Evolutionary conservation across 345 rosid species (phyloP).

Genomic region (Laguncularia racemosa): DNA sequence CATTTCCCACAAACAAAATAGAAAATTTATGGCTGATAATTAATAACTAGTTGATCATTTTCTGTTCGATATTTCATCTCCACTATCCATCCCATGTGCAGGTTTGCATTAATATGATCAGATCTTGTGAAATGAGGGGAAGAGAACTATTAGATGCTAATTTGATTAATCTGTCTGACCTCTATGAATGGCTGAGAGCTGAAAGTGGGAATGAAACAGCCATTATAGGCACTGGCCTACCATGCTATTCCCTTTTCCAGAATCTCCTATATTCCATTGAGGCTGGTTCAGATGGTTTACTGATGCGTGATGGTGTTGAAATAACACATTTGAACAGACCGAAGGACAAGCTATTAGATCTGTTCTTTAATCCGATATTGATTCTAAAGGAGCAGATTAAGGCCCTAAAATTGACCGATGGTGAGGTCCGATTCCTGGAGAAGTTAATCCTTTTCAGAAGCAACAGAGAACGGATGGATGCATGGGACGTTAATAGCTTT

Average conservation of each 20-base stretch:
- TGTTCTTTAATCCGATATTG: constrained; percentile 67
- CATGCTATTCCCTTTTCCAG: constrained; percentile 51
- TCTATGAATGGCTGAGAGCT: constrained; percentile 45
- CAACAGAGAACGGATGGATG: constrained; percentile 36
- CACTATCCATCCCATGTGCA: constrained; percentile 11
- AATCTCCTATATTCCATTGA: constrained; percentile 50
- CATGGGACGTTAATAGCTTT: constrained; percentile 45
- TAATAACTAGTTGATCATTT: not conserved
- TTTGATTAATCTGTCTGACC: constrained; percentile 39
- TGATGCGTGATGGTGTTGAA: constrained; percentile 55
- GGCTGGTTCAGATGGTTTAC: constrained; percentile 53
- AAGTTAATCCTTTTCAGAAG: constrained; percentile 57
- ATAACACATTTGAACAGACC: constrained; percentile 61
- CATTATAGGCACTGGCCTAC: constrained; percentile 47
- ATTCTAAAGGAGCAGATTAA: constrained; percentile 67
- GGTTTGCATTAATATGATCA: constrained; percentile 60
- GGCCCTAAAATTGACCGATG: constrained; percentile 46
- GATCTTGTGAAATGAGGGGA: constrained; percentile 52
- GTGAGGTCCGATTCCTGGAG: constrained; percentile 56
- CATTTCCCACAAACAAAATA: too few relatives aligned
- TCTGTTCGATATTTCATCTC: not conserved
- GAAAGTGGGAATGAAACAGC: constrained; percentile 39
- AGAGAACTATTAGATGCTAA: constrained; percentile 51
- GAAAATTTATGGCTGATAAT: not conserved
- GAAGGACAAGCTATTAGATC: constrained; percentile 62